Evolutionary conservation across 148 eudicot species (phyloP).

Genomic region (Oxyria digyna): DNA sequence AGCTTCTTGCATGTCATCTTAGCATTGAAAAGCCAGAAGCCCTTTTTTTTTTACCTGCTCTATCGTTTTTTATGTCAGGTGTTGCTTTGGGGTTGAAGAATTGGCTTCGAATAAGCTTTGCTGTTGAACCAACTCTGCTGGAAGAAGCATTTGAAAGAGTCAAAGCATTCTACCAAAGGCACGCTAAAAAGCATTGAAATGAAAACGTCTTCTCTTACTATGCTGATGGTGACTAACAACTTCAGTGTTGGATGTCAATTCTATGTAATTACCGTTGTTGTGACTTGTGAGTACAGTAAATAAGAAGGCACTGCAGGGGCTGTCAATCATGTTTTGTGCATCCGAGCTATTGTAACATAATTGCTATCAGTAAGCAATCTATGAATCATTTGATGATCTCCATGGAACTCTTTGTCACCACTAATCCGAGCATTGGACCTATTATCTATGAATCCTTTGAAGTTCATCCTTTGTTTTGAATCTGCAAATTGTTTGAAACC

Average conservation of each 20-base stretch:
- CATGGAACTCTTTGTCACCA: background rate
- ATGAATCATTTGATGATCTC: background rate
- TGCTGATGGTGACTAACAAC: background rate
- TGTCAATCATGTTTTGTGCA: background rate
- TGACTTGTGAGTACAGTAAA: no score
- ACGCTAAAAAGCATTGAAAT: slow-evolving; percentile 17
- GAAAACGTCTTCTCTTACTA: background rate
- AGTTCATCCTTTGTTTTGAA: background rate
- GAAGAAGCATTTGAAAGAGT: slow-evolving; percentile 41
- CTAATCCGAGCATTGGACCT: background rate
- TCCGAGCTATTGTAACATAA: background rate
- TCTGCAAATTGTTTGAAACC: background rate
- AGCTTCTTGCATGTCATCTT: no score
- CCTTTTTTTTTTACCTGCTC: background rate
- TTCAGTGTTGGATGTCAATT: background rate
- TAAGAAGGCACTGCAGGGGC: no score
- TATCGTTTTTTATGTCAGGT: background rate
- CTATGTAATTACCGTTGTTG: background rate
- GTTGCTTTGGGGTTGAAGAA: slow-evolving; percentile 40
- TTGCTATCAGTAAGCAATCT: background rate
- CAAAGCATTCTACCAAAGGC: slow-evolving; percentile 44
- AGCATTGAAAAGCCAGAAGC: background rate
- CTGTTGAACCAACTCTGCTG: slow-evolving; percentile 41
- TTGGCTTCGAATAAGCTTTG: slow-evolving; percentile 53
- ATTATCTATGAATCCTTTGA: no score